phyloP scores from a whole-genome alignment of 1,284 basidiomycete genomes.

The Leccinum pseudoinsigne region DNA sequence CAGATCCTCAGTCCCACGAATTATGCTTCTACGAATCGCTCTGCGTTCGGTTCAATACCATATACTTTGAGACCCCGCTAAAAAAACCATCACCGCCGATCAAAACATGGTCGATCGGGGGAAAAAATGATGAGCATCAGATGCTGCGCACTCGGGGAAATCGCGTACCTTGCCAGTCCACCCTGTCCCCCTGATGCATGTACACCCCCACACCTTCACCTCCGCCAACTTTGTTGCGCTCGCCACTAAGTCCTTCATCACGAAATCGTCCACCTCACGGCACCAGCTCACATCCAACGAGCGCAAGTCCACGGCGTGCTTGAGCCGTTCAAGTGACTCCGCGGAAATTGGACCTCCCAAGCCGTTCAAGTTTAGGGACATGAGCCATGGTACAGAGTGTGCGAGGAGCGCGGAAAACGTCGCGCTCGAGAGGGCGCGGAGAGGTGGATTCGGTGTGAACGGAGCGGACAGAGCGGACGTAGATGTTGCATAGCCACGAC shows the following conservation, averaged over 20 bases:
- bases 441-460: conserved; percentile 42
- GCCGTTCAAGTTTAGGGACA: conserved; percentile 71
- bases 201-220: conserved; percentile 74
- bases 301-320: conserved; percentile 48
- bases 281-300: conserved; percentile 89
- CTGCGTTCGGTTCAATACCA: conserved; percentile 43
- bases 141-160: not conserved
- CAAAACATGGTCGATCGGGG: not conserved
- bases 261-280: conserved; percentile 80
- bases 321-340: conserved; percentile 55
- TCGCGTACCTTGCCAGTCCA: conserved; percentile 46
- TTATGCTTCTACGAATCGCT: conserved; percentile 7
- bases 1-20: not conserved
- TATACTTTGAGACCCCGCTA: conserved; percentile 46
- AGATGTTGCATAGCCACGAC: not conserved
- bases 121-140: not conserved
- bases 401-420: conserved; percentile 66
- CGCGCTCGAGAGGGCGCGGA: conserved; percentile 54
- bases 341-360: conserved; percentile 43
- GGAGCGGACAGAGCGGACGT: not conserved
- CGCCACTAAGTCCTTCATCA: conserved; percentile 53
- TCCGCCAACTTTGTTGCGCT: conserved; percentile 51
- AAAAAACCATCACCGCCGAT: conserved; percentile 1
- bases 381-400: conserved; percentile 70
- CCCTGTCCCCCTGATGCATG: conserved; percentile 55